Evolutionary conservation across 345 rosid genomes (phyloP), one percentile per base, ranked within the genome.

Genomic region (Hypericum androsaemum): DNA sequence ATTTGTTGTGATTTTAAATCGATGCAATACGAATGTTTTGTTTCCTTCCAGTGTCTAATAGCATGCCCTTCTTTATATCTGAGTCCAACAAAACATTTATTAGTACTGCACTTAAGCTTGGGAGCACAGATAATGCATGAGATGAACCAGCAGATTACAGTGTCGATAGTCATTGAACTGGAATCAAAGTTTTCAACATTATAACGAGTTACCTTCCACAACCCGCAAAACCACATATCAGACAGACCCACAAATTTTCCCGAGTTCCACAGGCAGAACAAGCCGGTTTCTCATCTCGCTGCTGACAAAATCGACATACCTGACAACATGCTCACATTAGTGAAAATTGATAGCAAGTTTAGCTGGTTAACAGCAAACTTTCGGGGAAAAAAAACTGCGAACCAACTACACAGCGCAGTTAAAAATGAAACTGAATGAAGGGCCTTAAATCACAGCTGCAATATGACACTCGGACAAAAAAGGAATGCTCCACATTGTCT

Each of bases 51-150:
- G 41, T 88, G 98, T 71, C 79, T 75, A 41, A 83, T 80, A 45
- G 90, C 95, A 50, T 88, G 95, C 52, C 88, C 82, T 73, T 88
- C 96, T 74, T 85, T 92, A 70, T 92, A 92, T 70, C 98, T 92
- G 74, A 45, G 64, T 51, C 56, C 57, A 56, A 14, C 50, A 46
- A 56, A 38, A 56, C 10, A 39, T 54, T 3, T 17, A 56, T 35
- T n/a, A 57, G 44, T 37, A 36, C 13, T 7, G 13, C 44, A 49
- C 43, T 41, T 43, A 22, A 16, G 6, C 16, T 46, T 50, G 54
- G 46, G 16, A 6, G 15, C 12, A 35, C 22, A 43, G 28, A 36
- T 32, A 52, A 37, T 0, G 1, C n/a, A n/a, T n/a, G 10, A 45
- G 5, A 45, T 15, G 5, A 15, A 12, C 7, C 7, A 11, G 7